phyloP scores from a whole-genome alignment of 768 basidiomycete genomes.

The Rhizopogon salebrosus region DNA sequence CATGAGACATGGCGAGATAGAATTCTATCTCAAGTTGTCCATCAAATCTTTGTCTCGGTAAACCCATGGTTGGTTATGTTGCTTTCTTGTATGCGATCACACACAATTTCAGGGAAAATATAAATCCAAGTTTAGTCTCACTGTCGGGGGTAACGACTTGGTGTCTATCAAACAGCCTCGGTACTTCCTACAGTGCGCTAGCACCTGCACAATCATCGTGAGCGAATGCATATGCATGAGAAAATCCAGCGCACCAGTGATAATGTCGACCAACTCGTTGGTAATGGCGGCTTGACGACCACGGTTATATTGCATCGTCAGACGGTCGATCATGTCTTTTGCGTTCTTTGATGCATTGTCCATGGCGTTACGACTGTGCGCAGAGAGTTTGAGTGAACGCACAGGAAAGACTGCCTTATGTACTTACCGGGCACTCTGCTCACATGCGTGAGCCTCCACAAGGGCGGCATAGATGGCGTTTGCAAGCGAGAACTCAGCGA shows the following conservation, averaged over 20 bases:
- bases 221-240: neutral
- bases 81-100: too few species aligned
- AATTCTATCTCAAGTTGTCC: too few species aligned
- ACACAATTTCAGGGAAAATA: conserved; percentile 4
- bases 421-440: conserved; percentile 80
- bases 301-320: conserved; percentile 97
- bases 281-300: conserved; percentile 98
- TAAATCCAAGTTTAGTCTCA: conserved; percentile 18
- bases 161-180: conserved; percentile 11
- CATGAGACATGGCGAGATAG: too few species aligned
- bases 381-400: neutral
- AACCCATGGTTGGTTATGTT: too few species aligned
- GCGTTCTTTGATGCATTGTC: conserved; percentile 99
- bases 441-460: conserved; percentile 93
- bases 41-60: neutral
- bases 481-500: conserved; percentile 92
- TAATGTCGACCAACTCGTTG: conserved; percentile 90
- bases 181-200: conserved; percentile 37
- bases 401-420: neutral
- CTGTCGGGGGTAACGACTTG: conserved; percentile 8
- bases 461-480: conserved; percentile 95
- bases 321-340: conserved; percentile 79
- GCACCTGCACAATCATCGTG: conserved; percentile 31
- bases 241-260: conserved; percentile 60
- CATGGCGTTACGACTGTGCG: conserved; percentile 86